Evolutionary conservation across 1,284 basidiomycete species (phyloP).

Genomic region (Ustilago sp.): DNA sequence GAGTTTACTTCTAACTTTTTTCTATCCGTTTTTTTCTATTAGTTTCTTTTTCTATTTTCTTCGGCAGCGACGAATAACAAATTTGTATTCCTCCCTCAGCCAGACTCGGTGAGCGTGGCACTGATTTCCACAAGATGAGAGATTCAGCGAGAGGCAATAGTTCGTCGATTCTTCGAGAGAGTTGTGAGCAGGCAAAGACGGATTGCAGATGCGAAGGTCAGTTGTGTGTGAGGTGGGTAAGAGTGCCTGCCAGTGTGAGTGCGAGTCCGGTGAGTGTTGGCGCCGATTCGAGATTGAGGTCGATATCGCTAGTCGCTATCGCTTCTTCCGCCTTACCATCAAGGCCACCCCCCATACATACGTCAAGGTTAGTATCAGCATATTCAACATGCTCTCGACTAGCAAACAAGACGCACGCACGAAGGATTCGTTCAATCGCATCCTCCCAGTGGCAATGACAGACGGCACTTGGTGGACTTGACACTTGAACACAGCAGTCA

Average conservation of each 20-base stretch:
- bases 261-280: not conserved
- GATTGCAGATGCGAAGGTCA: not conserved
- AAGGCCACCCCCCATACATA: slow-evolving; percentile 52
- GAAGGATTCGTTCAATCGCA: slow-evolving; percentile 14
- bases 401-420: slow-evolving; percentile 2
- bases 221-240: not conserved
- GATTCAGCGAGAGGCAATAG: not conserved
- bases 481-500: not conserved
- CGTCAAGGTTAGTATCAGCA: slow-evolving; percentile 54
- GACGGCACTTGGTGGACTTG: not conserved
- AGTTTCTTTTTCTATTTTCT: no score
- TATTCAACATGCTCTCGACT: slow-evolving; percentile 5
- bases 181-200: not conserved
- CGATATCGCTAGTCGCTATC: slow-evolving; percentile 20
- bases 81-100: no score
- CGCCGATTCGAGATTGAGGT: slow-evolving; percentile 33
- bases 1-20: not conserved
- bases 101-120: no score
- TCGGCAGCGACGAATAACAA: no score
- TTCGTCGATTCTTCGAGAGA: not conserved
- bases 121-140: not conserved
- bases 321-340: slow-evolving; percentile 52
- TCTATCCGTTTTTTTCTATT: not conserved
- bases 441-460: not conserved
- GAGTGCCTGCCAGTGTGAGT: not conserved